phyloP scores from a whole-genome alignment of 306 rosid species.

The Corylus americana region DNA sequence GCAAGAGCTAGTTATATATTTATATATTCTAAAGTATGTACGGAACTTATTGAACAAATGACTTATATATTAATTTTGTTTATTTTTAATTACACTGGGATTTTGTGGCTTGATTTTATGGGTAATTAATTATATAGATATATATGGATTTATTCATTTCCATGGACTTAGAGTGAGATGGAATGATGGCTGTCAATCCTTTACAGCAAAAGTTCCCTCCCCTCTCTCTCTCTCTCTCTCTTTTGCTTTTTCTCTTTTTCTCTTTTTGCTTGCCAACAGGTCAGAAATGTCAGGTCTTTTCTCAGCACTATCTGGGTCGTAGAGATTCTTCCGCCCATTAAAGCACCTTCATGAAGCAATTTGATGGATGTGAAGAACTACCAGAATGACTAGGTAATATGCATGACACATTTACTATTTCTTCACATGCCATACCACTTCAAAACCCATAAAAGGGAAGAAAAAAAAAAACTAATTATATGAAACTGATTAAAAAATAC shows the following conservation, averaged over 20 bases:
- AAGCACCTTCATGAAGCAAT: conserved; percentile 32
- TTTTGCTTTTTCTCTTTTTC: conserved; percentile 15
- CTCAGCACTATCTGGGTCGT: conserved; percentile 49
- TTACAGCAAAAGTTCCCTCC: conserved; percentile 50
- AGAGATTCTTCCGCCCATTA: conserved; percentile 47
- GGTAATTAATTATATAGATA: neutral
- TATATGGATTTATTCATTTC: neutral
- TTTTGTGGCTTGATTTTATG: conserved; percentile 21
- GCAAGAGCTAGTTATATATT: conserved; percentile 15
- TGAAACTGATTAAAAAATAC: neutral
- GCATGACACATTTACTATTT: neutral
- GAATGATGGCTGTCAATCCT: conserved; percentile 84
- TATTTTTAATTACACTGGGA: conserved; percentile 24
- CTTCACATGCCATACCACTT: neutral
- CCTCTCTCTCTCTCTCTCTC: too few species aligned
- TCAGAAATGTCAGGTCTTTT: conserved; percentile 63
- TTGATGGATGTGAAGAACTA: conserved; percentile 33
- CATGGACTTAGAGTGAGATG: conserved; percentile 36
- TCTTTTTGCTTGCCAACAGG: conserved; percentile 53
- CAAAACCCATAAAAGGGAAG: too few species aligned
- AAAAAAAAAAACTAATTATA: neutral
- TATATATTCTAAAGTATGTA: neutral
- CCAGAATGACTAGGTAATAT: conserved; percentile 31
- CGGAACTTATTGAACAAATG: conserved; percentile 5
- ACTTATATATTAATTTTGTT: neutral